These are phyloP conservation scores for Acer saccharum DNA, from an alignment of 345 rosid genomes.

Conservation along the genomic window DNA sequence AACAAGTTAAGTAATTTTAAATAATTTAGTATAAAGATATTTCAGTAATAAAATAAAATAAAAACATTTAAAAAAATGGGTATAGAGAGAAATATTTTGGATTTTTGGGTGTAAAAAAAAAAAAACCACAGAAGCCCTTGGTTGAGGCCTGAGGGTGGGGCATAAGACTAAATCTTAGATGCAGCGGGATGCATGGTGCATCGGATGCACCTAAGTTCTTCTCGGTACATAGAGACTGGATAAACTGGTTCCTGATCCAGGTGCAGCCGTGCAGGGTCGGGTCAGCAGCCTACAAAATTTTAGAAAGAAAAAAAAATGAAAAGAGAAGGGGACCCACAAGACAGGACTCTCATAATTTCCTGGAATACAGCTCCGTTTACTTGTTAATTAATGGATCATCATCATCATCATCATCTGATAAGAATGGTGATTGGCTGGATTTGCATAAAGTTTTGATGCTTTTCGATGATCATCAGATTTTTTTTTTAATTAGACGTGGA, in stretches of 20 bases:
- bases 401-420: neutral
- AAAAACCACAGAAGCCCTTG: too few species aligned
- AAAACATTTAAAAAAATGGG: too few species aligned
- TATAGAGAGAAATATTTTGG: too few species aligned
- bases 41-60: too few species aligned
- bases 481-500: neutral
- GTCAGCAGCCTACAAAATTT: conserved; percentile 2
- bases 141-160: neutral
- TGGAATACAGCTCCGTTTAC: neutral
- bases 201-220: too few species aligned
- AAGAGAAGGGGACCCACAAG: neutral
- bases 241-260: neutral
- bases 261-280: too few species aligned
- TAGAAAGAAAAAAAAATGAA: neutral
- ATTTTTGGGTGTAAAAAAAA: too few species aligned
- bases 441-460: conserved; percentile 15
- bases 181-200: too few species aligned
- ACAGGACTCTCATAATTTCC: neutral
- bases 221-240: too few species aligned
- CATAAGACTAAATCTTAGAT: too few species aligned
- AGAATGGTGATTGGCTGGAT: conserved; percentile 36
- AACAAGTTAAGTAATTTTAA: too few species aligned
- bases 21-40: too few species aligned
- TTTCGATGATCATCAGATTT: conserved; percentile 9
- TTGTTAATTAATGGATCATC: neutral